Evolutionary conservation across 2,329 filamentous ascomycete genomes (phyloP).

Genomic region (Aureobasidium melanogenum): DNA sequence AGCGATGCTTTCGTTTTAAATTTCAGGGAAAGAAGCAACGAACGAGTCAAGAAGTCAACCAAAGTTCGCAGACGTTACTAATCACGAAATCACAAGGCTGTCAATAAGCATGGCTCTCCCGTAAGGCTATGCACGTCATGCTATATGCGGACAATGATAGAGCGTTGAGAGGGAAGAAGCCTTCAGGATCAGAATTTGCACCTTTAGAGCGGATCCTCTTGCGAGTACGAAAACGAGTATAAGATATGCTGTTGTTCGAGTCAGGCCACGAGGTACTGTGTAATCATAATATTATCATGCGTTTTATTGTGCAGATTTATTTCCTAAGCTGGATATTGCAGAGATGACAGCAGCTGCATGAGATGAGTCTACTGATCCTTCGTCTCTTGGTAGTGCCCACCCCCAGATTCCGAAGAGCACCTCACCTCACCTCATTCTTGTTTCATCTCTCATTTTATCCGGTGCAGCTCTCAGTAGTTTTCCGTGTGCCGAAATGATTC

Average conservation of each 20-base stretch:
- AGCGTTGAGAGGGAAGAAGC: background rate
- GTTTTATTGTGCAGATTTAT: background rate
- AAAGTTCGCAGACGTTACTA: background rate
- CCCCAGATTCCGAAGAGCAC: background rate
- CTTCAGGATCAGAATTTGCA: background rate
- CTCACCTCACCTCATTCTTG: background rate
- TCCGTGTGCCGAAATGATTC: background rate
- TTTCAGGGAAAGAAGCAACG: background rate
- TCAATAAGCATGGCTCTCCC: background rate
- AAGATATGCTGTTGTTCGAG: background rate
- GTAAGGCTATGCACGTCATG: background rate
- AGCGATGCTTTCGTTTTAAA: no score
- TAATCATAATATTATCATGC: background rate
- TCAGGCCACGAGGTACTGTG: background rate
- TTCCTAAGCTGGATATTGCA: background rate
- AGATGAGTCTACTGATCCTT: constrained; percentile 3
- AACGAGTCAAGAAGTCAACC: background rate
- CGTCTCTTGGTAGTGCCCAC: background rate
- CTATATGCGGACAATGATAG: background rate
- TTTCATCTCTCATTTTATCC: background rate
- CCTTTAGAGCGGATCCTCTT: background rate
- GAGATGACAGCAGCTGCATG: background rate
- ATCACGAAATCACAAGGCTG: background rate
- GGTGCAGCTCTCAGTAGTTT: background rate
- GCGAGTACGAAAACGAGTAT: background rate